A percentile compares a stretch with the other conserved stretches of the same genome.
Conservation (phyloP, 306 rosid species). For the Quercus mongolica region DNA sequence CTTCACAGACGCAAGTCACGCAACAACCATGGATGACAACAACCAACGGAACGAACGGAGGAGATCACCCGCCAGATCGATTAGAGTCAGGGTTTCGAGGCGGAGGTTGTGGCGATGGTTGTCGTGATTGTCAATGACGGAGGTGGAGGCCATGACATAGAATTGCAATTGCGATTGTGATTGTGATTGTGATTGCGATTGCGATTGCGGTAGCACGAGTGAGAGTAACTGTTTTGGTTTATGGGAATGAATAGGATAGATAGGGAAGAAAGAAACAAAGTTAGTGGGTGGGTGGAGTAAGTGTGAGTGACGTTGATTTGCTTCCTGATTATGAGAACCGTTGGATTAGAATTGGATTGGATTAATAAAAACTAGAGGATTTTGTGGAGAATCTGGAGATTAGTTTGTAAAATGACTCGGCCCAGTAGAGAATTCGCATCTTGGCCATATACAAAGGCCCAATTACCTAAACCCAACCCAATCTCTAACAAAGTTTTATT, state of each 20-base stretch:
- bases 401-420: too few species aligned
- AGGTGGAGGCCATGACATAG: conserved; percentile 51
- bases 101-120: conserved; percentile 22
- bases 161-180: background rate
- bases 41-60: too few species aligned
- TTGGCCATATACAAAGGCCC: background rate
- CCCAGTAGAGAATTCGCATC: too few species aligned
- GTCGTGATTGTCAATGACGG: conserved; percentile 17
- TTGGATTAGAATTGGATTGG: background rate
- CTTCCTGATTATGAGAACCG: background rate
- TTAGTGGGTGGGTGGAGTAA: too few species aligned
- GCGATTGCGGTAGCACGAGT: background rate
- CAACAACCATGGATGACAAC: too few species aligned
- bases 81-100: conserved; percentile 35
- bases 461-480: background rate
- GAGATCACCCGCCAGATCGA: background rate
- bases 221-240: too few species aligned
- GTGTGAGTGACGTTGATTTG: background rate
- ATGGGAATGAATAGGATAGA: too few species aligned
- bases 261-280: background rate
- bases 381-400: too few species aligned
- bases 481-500: background rate
- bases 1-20: too few species aligned
- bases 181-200: background rate
- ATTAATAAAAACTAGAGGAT: too few species aligned